Evolutionary conservation across 2,329 filamentous ascomycete genomes (phyloP).

Genomic region (Rhynchosporium graminicola): DNA sequence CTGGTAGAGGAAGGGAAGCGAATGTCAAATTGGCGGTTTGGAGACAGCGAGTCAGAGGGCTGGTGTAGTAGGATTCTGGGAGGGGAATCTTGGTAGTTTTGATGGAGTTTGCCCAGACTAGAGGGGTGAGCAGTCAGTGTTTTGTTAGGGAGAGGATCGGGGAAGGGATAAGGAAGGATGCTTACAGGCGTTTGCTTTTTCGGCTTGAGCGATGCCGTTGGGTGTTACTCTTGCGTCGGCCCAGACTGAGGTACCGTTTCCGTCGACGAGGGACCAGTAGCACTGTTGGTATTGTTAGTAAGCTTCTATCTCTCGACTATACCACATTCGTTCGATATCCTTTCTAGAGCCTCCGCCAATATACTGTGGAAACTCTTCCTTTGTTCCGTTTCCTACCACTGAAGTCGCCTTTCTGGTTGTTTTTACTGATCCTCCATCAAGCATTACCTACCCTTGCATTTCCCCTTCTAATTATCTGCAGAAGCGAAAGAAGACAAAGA

Average conservation of each 20-base stretch:
- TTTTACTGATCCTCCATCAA: neutral
- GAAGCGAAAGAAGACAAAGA: slow-evolving; percentile 21
- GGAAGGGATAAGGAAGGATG: neutral
- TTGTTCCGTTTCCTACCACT: too few relatives aligned
- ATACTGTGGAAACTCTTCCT: too few relatives aligned
- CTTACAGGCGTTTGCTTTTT: slow-evolving; percentile 52
- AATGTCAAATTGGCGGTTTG: slow-evolving; percentile 66
- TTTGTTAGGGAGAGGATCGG: neutral
- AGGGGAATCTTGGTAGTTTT: slow-evolving; percentile 55
- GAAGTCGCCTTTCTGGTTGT: too few relatives aligned
- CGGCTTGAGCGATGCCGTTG: slow-evolving; percentile 57
- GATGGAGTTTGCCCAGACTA: slow-evolving; percentile 56
- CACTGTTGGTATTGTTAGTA: slow-evolving; percentile 42
- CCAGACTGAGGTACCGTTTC: slow-evolving; percentile 64
- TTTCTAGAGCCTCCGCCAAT: too few relatives aligned
- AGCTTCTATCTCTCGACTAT: neutral
- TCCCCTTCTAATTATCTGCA: neutral
- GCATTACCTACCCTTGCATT: neutral
- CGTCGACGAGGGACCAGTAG: slow-evolving; percentile 66
- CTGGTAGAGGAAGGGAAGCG: slow-evolving; percentile 52
- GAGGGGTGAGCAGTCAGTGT: neutral
- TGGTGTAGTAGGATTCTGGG: slow-evolving; percentile 65
- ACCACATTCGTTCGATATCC: too few relatives aligned
- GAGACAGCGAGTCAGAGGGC: slow-evolving; percentile 63
- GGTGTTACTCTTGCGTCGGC: slow-evolving; percentile 63